These are phyloP conservation scores for Ascodesmis nigricans DNA, from an alignment of 495 filamentous ascomycete species.

Conservation along the genomic window DNA sequence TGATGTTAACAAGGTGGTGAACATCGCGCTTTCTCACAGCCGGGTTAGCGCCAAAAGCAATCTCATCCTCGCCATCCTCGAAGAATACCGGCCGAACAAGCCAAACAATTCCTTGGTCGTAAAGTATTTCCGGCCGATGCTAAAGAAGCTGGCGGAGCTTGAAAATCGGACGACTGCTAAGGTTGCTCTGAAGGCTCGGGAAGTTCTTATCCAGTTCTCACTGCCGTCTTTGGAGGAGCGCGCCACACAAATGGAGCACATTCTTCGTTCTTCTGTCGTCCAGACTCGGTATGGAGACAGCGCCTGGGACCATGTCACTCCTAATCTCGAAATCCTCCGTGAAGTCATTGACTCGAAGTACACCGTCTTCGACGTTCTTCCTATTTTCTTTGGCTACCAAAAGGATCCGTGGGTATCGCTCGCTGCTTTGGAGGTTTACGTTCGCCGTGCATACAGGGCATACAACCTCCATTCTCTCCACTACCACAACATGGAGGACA, in stretches of 20 bases:
- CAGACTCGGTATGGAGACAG: constrained; percentile 93
- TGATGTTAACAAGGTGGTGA: constrained; percentile 56
- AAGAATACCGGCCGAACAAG: constrained; percentile 87
- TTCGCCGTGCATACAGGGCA: constrained; percentile 88
- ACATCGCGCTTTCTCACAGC: constrained; percentile 83
- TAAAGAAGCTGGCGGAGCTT: constrained; percentile 74
- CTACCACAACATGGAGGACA: constrained; percentile 50
- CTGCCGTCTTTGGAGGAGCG: constrained; percentile 90
- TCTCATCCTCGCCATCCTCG: constrained; percentile 71
- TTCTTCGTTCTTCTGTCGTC: constrained; percentile 87
- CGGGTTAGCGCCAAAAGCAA: constrained; percentile 85
- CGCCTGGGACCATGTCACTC: constrained; percentile 89
- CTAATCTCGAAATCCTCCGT: constrained; percentile 65
- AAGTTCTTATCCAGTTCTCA: constrained; percentile 90
- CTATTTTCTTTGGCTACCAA: constrained; percentile 84
- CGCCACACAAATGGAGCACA: constrained; percentile 93
- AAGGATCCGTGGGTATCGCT: constrained; percentile 85
- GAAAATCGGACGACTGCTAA: constrained; percentile 80
- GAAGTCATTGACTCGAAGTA: constrained; percentile 97
- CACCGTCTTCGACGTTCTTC: constrained; percentile 89
- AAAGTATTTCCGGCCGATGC: constrained; percentile 63
- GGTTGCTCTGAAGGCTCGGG: constrained; percentile 88
- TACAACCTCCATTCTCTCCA: constrained; percentile 73
- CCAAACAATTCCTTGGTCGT: constrained; percentile 68
- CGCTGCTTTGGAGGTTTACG: constrained; percentile 85